A percentile compares a stretch with the other conserved stretches of the same genome.
phyloP scores from a whole-genome alignment of 1,284 basidiomycete genomes.

The Farysia itapuensis region DNA sequence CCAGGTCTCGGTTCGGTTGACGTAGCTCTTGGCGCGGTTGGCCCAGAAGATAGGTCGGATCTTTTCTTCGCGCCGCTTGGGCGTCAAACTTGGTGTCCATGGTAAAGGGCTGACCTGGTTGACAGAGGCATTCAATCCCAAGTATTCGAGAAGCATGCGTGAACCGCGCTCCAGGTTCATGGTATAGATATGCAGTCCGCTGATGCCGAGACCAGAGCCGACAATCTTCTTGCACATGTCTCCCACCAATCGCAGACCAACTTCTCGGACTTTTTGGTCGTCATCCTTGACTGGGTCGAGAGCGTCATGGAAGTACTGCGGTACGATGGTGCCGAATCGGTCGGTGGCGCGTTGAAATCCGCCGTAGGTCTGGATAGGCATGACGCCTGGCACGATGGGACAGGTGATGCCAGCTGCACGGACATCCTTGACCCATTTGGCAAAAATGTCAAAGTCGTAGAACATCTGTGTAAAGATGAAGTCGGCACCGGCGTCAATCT shows the following conservation, averaged over 20 bases:
- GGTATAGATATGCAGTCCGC: slow-evolving; percentile 59
- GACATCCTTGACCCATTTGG: slow-evolving; percentile 75
- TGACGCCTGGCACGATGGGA: slow-evolving; percentile 93
- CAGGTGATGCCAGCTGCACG: slow-evolving; percentile 72
- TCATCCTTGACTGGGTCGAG: slow-evolving; percentile 82
- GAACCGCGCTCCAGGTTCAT: slow-evolving; percentile 59
- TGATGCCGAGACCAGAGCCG: slow-evolving; percentile 47
- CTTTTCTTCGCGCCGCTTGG: slow-evolving; percentile 57
- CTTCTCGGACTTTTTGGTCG: slow-evolving; percentile 53
- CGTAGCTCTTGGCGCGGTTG: slow-evolving; percentile 55
- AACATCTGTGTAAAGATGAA: slow-evolving; percentile 97
- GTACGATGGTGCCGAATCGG: slow-evolving; percentile 81
- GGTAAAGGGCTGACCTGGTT: slow-evolving; percentile 55
- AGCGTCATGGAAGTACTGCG: slow-evolving; percentile 75
- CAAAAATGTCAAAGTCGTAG: slow-evolving; percentile 83
- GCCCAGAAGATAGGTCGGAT: slow-evolving; percentile 60
- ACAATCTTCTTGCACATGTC: slow-evolving; percentile 58
- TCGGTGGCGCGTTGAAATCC: slow-evolving; percentile 90
- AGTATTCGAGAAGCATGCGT: slow-evolving; percentile 58
- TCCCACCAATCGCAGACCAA: slow-evolving; percentile 51
- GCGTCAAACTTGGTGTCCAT: slow-evolving; percentile 55
- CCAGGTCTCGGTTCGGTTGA: slow-evolving; percentile 67
- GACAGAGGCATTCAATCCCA: slow-evolving; percentile 50
- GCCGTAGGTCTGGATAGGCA: slow-evolving; percentile 97
- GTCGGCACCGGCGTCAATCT: slow-evolving; percentile 80